A percentile compares a stretch with the other conserved stretches of the same genome.
Evolutionary conservation across 306 rosid species (phyloP).

Genomic region (Pyrus pyrifolia): DNA sequence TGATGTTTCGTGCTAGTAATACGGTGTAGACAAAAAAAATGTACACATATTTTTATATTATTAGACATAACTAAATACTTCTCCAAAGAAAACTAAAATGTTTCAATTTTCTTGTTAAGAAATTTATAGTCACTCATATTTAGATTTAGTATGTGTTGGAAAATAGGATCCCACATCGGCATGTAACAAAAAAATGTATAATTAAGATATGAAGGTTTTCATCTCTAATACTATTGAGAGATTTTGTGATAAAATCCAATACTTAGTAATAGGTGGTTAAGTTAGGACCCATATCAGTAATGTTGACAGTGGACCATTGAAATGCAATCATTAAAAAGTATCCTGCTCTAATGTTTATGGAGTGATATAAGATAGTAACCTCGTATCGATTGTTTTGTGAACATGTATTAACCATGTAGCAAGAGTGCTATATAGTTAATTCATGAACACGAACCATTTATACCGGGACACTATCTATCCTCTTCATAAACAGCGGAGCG

Average conservation of each 20-base stretch:
- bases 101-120: not conserved
- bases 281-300: too few relatives aligned
- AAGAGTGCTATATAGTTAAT: too few relatives aligned
- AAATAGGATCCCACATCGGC: not conserved
- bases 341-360: not conserved
- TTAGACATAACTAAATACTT: not conserved
- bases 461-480: not conserved
- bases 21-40: not conserved
- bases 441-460: not conserved
- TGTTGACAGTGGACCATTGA: too few relatives aligned
- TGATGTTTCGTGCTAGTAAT: not conserved
- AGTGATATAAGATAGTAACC: not conserved
- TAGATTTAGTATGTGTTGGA: not conserved
- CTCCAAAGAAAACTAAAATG: too few relatives aligned
- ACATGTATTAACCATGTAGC: not conserved
- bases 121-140: not conserved
- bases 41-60: not conserved
- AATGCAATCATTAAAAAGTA: too few relatives aligned
- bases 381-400: not conserved
- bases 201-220: too few relatives aligned
- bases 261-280: not conserved
- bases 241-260: too few relatives aligned
- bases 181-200: not conserved
- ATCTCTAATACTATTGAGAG: not conserved
- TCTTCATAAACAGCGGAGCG: not conserved